A percentile compares a stretch with the other conserved stretches of the same genome.
phyloP scores from a whole-genome alignment of 345 rosid genomes.

The Ceriops decandra region DNA sequence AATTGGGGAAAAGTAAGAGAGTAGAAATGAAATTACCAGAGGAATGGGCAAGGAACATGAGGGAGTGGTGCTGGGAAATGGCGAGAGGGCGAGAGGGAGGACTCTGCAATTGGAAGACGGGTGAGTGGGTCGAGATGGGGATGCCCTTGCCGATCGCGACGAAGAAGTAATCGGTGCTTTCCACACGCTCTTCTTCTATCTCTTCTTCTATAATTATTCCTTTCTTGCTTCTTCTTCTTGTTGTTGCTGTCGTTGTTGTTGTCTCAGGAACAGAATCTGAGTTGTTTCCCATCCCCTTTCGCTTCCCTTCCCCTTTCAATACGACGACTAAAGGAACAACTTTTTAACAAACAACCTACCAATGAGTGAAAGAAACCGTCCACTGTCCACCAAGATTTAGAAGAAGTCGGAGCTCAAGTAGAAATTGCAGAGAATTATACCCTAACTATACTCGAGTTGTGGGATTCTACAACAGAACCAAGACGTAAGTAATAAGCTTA shows the following conservation, averaged over 20 bases:
- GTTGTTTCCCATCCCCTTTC: too few relatives aligned
- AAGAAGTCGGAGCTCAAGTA: too few relatives aligned
- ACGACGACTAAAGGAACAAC: too few relatives aligned
- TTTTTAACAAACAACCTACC: too few relatives aligned
- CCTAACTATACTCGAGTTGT: too few relatives aligned
- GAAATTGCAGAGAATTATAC: too few relatives aligned
- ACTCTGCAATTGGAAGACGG: slow-evolving; percentile 40
- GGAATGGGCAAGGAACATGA: slow-evolving; percentile 67
- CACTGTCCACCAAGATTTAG: too few relatives aligned
- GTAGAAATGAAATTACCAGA: slow-evolving; percentile 37
- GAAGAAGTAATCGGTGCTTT: slow-evolving; percentile 62
- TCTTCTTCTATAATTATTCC: slow-evolving; percentile 41
- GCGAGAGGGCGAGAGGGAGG: slow-evolving; percentile 80
- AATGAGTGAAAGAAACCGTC: too few relatives aligned
- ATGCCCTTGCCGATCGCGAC: slow-evolving; percentile 63
- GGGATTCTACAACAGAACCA: too few relatives aligned
- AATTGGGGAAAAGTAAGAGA: neutral
- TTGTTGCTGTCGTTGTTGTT: neutral
- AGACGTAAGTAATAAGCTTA: too few relatives aligned
- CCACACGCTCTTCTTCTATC: slow-evolving; percentile 54
- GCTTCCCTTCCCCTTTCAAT: too few relatives aligned
- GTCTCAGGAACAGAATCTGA: too few relatives aligned
- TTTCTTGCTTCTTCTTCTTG: slow-evolving; percentile 9
- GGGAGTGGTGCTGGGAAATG: slow-evolving; percentile 46
- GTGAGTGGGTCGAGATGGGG: slow-evolving; percentile 33